phyloP scores from a whole-genome alignment of 768 basidiomycete genomes.

The Omphalotus guepiniiformis region DNA sequence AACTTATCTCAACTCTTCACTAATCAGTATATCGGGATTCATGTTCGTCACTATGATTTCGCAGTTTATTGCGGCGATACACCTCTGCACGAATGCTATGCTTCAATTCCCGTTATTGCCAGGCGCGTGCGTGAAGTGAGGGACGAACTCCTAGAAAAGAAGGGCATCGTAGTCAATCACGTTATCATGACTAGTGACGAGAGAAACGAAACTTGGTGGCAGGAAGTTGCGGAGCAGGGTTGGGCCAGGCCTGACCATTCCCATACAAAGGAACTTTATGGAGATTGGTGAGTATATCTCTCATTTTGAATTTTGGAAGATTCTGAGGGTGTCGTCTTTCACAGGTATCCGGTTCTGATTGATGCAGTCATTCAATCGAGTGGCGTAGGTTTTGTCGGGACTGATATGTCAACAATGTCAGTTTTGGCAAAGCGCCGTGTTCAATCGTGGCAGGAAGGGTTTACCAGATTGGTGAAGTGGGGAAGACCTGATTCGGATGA shows the following conservation, averaged over 20 bases:
- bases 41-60: constrained; percentile 57
- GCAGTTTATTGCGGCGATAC: constrained; percentile 38
- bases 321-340: not conserved
- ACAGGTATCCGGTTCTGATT: constrained; percentile 69
- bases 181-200: constrained; percentile 69
- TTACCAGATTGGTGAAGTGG: constrained; percentile 51
- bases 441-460: constrained; percentile 60
- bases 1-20: no score
- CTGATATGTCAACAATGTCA: constrained; percentile 69
- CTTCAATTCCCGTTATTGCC: constrained; percentile 49
- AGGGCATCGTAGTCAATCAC: constrained; percentile 42
- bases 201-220: constrained; percentile 52
- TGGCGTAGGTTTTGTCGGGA: constrained; percentile 69
- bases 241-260: constrained; percentile 53
- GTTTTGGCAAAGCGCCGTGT: constrained; percentile 62
- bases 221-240: constrained; percentile 41
- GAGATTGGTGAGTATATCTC: constrained; percentile 39
- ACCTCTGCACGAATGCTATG: constrained; percentile 43
- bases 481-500: constrained; percentile 53
- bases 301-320: not conserved
- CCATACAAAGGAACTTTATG: constrained; percentile 40
- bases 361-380: constrained; percentile 69
- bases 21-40: constrained; percentile 56
- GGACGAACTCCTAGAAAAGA: constrained; percentile 39
- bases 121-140: constrained; percentile 53